phyloP scores from a whole-genome alignment of 2,329 filamentous ascomycete genomes.

The Exophiala spinifera region DNA sequence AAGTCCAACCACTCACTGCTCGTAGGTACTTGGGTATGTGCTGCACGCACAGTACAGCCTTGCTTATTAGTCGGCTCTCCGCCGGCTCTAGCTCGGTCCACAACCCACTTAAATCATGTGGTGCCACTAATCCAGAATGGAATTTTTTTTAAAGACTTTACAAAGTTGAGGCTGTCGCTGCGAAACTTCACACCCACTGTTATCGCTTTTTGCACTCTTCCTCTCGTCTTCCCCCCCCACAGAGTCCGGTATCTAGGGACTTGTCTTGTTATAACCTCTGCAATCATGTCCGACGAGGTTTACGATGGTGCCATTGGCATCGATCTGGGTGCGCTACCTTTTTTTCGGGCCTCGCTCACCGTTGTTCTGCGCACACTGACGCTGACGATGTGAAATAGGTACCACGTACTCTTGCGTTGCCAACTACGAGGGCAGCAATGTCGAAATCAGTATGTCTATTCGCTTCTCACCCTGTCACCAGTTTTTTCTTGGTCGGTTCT shows the following conservation, averaged over 20 bases:
- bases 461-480: constrained; percentile 23
- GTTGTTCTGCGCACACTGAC: constrained; percentile 30
- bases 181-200: no score
- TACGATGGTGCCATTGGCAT: constrained; percentile 99
- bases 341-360: constrained; percentile 23
- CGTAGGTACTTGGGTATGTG: no score
- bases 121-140: no score
- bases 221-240: constrained; percentile 1
- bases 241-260: background rate
- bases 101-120: no score
- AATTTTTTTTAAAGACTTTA: no score
- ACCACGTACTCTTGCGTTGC: constrained; percentile 99
- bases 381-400: constrained; percentile 61
- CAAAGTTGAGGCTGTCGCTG: no score
- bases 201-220: background rate
- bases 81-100: no score
- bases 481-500: constrained; percentile 1
- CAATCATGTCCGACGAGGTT: constrained; percentile 85
- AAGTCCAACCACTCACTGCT: no score
- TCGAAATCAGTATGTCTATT: constrained; percentile 82
- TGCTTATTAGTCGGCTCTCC: no score
- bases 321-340: constrained; percentile 73
- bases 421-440: constrained; percentile 98
- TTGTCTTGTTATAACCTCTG: background rate
- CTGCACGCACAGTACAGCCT: no score